Percentiles rank a stretch among this genome's conserved stretches.
Conservation (phyloP, 208 protist genomes). For the Spongospora subterranea region DNA sequence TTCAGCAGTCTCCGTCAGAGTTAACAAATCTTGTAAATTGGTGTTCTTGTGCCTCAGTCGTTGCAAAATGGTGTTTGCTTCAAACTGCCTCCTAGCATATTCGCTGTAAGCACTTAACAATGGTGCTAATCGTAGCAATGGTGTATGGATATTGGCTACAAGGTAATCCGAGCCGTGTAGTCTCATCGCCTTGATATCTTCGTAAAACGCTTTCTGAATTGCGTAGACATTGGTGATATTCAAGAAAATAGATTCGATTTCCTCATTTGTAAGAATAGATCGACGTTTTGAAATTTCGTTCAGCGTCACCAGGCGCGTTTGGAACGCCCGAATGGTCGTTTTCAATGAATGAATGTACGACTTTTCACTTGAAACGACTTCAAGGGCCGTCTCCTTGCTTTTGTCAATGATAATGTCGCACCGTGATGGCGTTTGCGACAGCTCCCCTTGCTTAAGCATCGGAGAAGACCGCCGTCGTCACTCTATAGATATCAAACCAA, state of each 20-base stretch:
- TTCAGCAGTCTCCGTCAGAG: conserved; percentile 49
- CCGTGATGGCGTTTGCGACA: too few species aligned
- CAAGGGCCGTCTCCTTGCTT: not conserved
- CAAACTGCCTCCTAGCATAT: not conserved
- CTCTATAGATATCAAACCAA: too few species aligned
- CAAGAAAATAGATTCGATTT: conserved; percentile 52
- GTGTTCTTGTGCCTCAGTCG: conserved; percentile 22
- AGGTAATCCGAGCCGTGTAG: conserved; percentile 23
- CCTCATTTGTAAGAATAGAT: not conserved
- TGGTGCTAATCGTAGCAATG: not conserved
- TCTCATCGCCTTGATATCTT: conserved; percentile 26
- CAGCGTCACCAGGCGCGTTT: not conserved
- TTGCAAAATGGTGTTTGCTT: conserved; percentile 13
- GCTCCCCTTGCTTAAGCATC: too few species aligned
- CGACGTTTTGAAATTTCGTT: not conserved
- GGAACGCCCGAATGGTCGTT: conserved; percentile 14
- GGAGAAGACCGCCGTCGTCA: too few species aligned
- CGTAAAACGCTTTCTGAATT: conserved; percentile 56
- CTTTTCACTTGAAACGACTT: conserved; percentile 45
- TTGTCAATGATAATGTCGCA: too few species aligned
- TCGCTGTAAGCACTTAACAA: conserved; percentile 16
- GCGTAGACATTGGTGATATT: conserved; percentile 13
- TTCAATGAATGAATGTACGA: conserved; percentile 31
- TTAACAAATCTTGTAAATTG: conserved; percentile 29
- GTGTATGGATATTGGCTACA: conserved; percentile 4